Percentiles rank a stretch among this genome's conserved stretches.
phyloP scores from a whole-genome alignment of 257 asterid genomes.

The Nicotiana knightiana region DNA sequence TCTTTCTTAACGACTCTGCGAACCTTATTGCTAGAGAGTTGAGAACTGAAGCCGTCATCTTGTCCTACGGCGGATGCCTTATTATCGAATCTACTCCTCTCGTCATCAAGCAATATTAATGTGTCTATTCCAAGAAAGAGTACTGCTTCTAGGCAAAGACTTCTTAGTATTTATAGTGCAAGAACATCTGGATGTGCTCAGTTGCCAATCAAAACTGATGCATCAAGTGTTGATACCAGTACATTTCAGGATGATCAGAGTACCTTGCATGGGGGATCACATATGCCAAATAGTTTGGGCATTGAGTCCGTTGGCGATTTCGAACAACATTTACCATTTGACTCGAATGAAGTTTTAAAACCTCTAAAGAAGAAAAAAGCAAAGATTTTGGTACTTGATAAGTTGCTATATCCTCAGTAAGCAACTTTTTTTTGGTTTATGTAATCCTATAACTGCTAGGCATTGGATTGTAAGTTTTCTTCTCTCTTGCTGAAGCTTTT shows the following conservation, averaged over 20 bases:
- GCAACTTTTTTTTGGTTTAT: not conserved
- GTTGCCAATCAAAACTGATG: conserved; percentile 69
- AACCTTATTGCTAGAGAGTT: no score
- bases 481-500: not conserved
- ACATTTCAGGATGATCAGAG: conserved; percentile 92
- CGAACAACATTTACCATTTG: conserved; percentile 58
- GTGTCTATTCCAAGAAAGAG: conserved; percentile 88
- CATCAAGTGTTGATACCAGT: conserved; percentile 91
- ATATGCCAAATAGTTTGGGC: conserved; percentile 53
- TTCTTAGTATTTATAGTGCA: conserved; percentile 64
- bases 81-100: no score
- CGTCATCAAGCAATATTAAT: conserved; percentile 43
- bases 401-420: conserved; percentile 13
- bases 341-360: conserved; percentile 66
- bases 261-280: conserved; percentile 62
- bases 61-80: no score
- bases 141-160: conserved; percentile 72
- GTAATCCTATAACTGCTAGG: conserved; percentile 31
- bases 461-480: conserved; percentile 31
- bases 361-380: conserved; percentile 84
- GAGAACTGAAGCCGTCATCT: no score
- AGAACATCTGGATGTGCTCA: conserved; percentile 66
- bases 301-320: conserved; percentile 54
- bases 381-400: conserved; percentile 59
- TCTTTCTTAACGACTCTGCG: no score